These are phyloP conservation scores for Paramecium sexaurelia DNA, from an alignment of 73 alveolate species.

Conservation along the genomic window DNA sequence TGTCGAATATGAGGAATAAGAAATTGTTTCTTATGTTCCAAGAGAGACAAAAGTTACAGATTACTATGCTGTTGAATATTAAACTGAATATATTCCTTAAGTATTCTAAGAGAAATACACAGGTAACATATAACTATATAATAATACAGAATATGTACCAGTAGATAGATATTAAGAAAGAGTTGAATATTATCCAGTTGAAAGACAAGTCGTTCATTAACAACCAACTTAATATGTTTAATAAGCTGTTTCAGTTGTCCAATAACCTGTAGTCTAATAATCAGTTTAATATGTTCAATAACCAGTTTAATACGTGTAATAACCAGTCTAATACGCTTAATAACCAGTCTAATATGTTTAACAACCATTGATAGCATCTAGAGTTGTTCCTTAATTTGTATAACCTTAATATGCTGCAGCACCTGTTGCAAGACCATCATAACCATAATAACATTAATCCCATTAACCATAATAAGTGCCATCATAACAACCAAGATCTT, in stretches of 20 bases:
- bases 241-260: background rate
- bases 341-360: slow-evolving; percentile 30
- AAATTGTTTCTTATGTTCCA: slow-evolving; percentile 65
- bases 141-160: slow-evolving; percentile 24
- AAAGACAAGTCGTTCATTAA: slow-evolving; percentile 51
- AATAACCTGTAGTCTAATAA: slow-evolving; percentile 38
- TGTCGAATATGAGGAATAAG: slow-evolving; percentile 61
- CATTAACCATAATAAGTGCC: background rate
- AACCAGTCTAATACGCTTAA: background rate
- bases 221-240: background rate
- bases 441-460: background rate
- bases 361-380: slow-evolving; percentile 53
- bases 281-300: slow-evolving; percentile 35
- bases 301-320: slow-evolving; percentile 15
- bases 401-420: background rate
- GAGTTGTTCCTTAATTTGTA: slow-evolving; percentile 56
- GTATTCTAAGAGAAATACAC: slow-evolving; percentile 65
- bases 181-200: slow-evolving; percentile 57
- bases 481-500: slow-evolving; percentile 14
- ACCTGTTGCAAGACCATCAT: background rate
- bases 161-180: slow-evolving; percentile 50
- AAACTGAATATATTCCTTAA: slow-evolving; percentile 66
- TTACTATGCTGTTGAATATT: slow-evolving; percentile 68
- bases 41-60: slow-evolving; percentile 66
- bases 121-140: background rate